Percentiles rank a stretch among this genome's conserved stretches.
Conservation (phyloP, 140 eudicot species). For the Ambrosia hybrid region DNA sequence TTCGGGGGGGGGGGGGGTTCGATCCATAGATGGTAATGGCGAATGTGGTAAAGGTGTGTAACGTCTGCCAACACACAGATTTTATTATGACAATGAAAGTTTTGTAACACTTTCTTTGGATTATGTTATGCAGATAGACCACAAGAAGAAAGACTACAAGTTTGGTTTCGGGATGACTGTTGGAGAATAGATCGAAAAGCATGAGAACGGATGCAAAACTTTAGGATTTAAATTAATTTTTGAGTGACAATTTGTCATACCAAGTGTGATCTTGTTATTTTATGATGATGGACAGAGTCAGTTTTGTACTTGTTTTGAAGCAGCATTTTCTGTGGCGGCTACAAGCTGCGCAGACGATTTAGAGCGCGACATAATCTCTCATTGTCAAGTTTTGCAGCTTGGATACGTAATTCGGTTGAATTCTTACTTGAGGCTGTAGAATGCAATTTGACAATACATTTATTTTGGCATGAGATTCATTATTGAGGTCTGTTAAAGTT, state of each 20-base stretch:
- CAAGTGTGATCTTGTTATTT: constrained; percentile 32
- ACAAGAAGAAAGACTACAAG: constrained; percentile 88
- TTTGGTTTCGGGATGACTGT: constrained; percentile 90
- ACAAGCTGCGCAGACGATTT: constrained; percentile 36
- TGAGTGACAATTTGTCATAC: constrained; percentile 26
- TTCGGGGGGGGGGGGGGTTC: no score
- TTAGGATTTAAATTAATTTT: constrained; percentile 28
- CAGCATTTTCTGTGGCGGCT: constrained; percentile 39
- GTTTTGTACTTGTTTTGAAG: constrained; percentile 47
- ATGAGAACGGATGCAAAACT: constrained; percentile 1
- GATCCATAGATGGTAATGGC: no score
- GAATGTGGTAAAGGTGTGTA: no score
- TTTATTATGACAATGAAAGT: no score
- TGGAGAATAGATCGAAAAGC: constrained; percentile 60
- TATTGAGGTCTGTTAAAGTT: neutral
- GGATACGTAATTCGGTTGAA: constrained; percentile 26
- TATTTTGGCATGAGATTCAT: neutral
- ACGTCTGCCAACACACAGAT: no score
- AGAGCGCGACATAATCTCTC: constrained; percentile 24
- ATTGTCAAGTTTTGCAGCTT: constrained; percentile 39
- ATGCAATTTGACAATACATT: constrained; percentile 32
- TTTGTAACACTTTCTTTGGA: constrained; percentile 1
- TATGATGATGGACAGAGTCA: constrained; percentile 34
- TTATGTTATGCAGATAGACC: constrained; percentile 60
- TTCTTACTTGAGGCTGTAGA: constrained; percentile 33